Base-by-base conservation (phyloP, 352 stramenopile genomes). In the Pythium vanterpoolii region DNA sequence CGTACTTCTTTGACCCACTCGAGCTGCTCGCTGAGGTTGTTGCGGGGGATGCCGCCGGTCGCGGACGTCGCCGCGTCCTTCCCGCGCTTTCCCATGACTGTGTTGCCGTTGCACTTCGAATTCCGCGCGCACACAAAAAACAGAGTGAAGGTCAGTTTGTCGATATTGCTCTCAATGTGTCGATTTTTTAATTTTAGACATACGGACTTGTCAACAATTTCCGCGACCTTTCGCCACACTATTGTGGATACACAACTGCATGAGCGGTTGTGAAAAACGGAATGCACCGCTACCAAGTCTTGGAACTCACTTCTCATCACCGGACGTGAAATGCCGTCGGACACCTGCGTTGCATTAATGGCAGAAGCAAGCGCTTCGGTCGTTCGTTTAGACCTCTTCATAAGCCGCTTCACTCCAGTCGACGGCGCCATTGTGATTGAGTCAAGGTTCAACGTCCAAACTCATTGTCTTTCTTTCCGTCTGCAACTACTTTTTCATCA, bases 21-120 rank as follows among this genome's bases (percentile, higher is more conserved):
- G 40, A 83, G 75, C 36, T 90, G 81, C 64, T 90, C 81, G 43
- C 72, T 26, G 26, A 90, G 54, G 50, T 90, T 90, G 21, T 75
- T 59, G 47, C 71, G 70, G 52, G 67, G 69, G 5, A 7, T 36
- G n/a, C 42, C 53, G 5, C 18, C 36, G 4, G 46, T 14, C 44
- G 64, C 43, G 21, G 42, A 43, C 23, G 54, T 42, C 21, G 51
- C 26, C 7, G 50, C 39, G 39, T n/a, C 27, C 55, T 59, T 62
- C 8, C 21, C 49, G 39, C 53, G 53, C 49, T 54, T 59, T 50
- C 61, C 40, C 54, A 56, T 60, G 14, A 0, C 26, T 27, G 1
- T 39, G 46, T 55, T 59, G 45, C 36, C 33, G 61, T 63, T 59
- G 61, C 52, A 55, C 42, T 61, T 64, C 48, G 49, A 62, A 52